Percentiles rank a stretch among this genome's conserved stretches.
phyloP scores from a whole-genome alignment of 345 rosid genomes.

The Citrus mangshanensis region DNA sequence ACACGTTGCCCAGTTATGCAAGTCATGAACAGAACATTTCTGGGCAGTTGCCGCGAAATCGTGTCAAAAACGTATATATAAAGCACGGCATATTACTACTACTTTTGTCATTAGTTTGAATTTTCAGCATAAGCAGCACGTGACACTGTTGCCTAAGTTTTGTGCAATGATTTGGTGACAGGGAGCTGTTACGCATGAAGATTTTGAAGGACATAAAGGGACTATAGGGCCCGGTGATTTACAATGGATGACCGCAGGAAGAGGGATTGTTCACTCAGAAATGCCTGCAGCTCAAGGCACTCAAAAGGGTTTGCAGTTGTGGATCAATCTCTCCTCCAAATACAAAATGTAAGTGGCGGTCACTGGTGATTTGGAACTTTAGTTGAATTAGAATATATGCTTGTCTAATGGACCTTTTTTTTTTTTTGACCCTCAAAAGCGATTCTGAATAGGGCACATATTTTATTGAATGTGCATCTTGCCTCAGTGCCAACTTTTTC shows the following conservation, averaged over 20 bases:
- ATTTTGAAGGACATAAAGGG: conserved; percentile 88
- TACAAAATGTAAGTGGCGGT: conserved; percentile 59
- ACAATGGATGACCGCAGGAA: conserved; percentile 99
- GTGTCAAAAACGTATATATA: not conserved
- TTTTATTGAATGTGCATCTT: not conserved
- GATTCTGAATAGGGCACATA: conserved; percentile 8
- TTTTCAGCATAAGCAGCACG: not conserved
- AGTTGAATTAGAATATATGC: not conserved
- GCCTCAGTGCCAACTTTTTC: conserved; percentile 3
- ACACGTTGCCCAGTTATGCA: not conserved
- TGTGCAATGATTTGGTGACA: conserved; percentile 14
- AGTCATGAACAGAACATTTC: not conserved
- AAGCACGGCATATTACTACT: not conserved
- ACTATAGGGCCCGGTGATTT: conserved; percentile 73
- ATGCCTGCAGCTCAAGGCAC: conserved; percentile 83
- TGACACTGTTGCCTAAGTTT: not conserved
- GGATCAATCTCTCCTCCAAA: conserved; percentile 87
- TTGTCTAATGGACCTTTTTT: not conserved
- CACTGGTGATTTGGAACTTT: not conserved
- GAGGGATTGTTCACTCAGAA: conserved; percentile 91
- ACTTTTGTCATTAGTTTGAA: not conserved
- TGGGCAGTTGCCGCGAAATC: not conserved
- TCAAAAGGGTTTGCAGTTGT: conserved; percentile 76
- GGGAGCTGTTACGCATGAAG: conserved; percentile 80
- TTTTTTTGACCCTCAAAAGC: not conserved